Conservation (phyloP, 495 filamentous ascomycete species). For the Penicillium manginii region DNA sequence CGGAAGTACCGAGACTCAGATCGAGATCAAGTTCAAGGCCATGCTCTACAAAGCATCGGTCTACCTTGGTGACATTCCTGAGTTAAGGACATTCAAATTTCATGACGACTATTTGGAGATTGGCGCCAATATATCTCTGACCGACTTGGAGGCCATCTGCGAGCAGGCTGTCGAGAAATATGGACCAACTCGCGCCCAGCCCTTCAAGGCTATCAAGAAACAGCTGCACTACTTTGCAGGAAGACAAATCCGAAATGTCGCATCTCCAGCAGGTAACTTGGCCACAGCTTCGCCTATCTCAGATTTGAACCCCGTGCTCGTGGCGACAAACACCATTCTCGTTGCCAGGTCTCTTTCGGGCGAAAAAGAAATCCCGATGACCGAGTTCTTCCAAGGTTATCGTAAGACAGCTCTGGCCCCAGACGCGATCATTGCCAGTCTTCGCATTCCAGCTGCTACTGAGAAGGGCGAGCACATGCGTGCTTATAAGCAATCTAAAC, state of each 20-base stretch:
- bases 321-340: constrained; percentile 80
- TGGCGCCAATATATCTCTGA: constrained; percentile 89
- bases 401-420: constrained; percentile 79
- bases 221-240: constrained; percentile 85
- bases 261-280: constrained; percentile 92
- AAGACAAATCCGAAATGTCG: constrained; percentile 93
- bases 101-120: constrained; percentile 81
- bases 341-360: constrained; percentile 73
- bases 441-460: constrained; percentile 77
- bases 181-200: constrained; percentile 69
- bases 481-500: constrained; percentile 93
- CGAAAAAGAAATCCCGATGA: constrained; percentile 85
- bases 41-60: constrained; percentile 89
- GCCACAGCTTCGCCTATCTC: constrained; percentile 96
- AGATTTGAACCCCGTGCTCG: constrained; percentile 92
- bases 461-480: constrained; percentile 55
- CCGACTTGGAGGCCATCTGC: constrained; percentile 66
- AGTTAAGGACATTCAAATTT: constrained; percentile 79
- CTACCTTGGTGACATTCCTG: constrained; percentile 89
- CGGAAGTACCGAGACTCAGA: constrained; percentile 95
- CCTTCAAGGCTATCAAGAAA: constrained; percentile 54
- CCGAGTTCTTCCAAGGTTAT: constrained; percentile 90
- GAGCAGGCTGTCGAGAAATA: constrained; percentile 80
- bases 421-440: constrained; percentile 81
- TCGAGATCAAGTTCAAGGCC: constrained; percentile 97